Base-by-base conservation (phyloP, 495 filamentous ascomycete genomes). In the Paragyromitra xinjiangensis region DNA sequence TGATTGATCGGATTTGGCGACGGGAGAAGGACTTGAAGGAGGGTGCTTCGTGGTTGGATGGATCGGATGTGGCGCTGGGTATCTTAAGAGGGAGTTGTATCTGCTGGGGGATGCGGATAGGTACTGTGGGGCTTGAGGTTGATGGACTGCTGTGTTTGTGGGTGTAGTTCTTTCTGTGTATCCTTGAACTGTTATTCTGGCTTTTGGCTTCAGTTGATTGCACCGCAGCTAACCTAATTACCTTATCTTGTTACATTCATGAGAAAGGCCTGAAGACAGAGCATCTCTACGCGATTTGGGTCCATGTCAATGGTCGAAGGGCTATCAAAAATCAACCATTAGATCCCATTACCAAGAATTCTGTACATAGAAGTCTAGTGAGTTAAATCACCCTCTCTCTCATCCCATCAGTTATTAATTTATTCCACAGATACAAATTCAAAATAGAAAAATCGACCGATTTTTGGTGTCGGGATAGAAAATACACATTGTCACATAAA, bases 11-110 rank as follows among this genome's bases (percentile, higher is more conserved):
- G 6, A 61, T 61, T 4, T 37, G 14, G 16, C 11, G 56, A 61
- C 29, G 56, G 16, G 56, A 61, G 29, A 39, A 61, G 39, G 29
- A 61, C 29, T 7, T 61, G 4, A 61, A 39, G 56, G 29, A 29
- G 6, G 56, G 56, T 3, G 56, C 29, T 19, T 61, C 56, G 16
- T 61, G 26, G 56, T 26, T 61, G 0, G 29, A 61, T 39, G 26
- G 56, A 61, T 61, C 26, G 39, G 26, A 61, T 61, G 9, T 48
- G 11, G 16, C 24, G 40, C 14, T 48, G 8, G 37, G 16, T 65
- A 65, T 65, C 45, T 65, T 5, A 1, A 14, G 16, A 26, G 63
- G 63, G 63, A 34, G 40, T 24, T 24, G 8, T 65, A 48, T 65
- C 26, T 65, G 39, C n/a, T 65, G 8, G 2, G 39, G 8, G 24